These are phyloP conservation scores for Sordariomycetes sp. DNA, from an alignment of 2,329 filamentous ascomycete genomes.

Conservation along the genomic window DNA sequence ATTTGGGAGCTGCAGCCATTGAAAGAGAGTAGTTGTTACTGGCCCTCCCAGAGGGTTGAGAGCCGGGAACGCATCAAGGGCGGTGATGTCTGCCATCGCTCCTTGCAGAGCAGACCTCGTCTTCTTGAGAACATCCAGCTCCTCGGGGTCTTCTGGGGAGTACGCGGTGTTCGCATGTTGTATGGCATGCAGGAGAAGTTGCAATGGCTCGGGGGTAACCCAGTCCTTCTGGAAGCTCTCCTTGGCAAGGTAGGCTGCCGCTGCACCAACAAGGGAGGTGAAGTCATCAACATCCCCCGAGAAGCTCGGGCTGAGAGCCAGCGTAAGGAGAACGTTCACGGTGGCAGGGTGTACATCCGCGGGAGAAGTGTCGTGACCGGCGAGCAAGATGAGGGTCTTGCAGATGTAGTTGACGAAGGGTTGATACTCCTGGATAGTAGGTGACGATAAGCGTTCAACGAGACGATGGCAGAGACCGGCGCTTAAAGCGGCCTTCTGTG, in stretches of 20 bases:
- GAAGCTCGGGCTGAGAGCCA: slow-evolving; percentile 31
- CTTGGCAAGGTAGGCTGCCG: slow-evolving; percentile 46
- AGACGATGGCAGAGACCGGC: slow-evolving; percentile 34
- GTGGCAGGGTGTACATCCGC: slow-evolving; percentile 33
- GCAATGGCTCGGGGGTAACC: slow-evolving; percentile 26
- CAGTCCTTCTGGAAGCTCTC: slow-evolving; percentile 40
- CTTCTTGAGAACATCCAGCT: slow-evolving; percentile 31
- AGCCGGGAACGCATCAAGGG: slow-evolving; percentile 33
- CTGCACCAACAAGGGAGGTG: slow-evolving; percentile 38
- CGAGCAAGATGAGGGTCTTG: slow-evolving; percentile 46
- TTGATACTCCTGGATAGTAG: slow-evolving; percentile 28
- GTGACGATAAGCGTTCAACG: slow-evolving; percentile 39
- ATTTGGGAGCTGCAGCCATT: slow-evolving; percentile 35
- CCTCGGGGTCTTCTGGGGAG: slow-evolving; percentile 33
- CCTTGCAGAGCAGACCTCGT: slow-evolving; percentile 41
- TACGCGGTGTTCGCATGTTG: slow-evolving; percentile 36
- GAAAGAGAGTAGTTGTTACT: slow-evolving; percentile 30
- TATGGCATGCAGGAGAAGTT: slow-evolving; percentile 37
- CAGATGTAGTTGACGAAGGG: slow-evolving; percentile 42
- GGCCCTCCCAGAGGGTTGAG: slow-evolving; percentile 31
- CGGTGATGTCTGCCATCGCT: slow-evolving; percentile 42
- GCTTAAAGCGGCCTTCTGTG: slow-evolving; percentile 44
- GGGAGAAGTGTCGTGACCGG: slow-evolving; percentile 40
- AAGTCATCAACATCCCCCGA: slow-evolving; percentile 45
- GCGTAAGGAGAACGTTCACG: slow-evolving; percentile 36